Percentiles rank a stretch among this genome's conserved stretches.
Conservation (phyloP, 2,329 filamentous ascomycete genomes). For the Aspergillus spinulosporus region DNA sequence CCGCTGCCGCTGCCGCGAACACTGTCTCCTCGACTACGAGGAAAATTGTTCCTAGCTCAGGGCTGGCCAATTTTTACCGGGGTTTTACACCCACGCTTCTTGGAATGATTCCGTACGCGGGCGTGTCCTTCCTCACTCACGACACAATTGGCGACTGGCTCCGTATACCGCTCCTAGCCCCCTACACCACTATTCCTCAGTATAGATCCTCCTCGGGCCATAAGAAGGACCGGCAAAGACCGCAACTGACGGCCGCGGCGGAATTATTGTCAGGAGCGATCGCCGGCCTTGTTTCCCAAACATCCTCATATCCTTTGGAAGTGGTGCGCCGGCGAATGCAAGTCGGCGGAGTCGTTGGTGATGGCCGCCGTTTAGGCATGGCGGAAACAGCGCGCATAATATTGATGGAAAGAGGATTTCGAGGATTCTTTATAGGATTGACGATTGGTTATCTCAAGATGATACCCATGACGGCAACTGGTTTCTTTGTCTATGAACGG, state of each 20-base stretch:
- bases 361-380: conserved; percentile 76
- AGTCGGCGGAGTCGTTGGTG: conserved; percentile 89
- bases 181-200: conserved; percentile 72
- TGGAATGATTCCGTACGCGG: conserved; percentile 96
- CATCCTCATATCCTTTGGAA: conserved; percentile 88
- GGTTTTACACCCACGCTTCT: conserved; percentile 87
- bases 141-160: conserved; percentile 85
- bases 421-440: conserved; percentile 88
- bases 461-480: conserved; percentile 78
- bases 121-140: conserved; percentile 92
- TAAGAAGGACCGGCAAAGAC: conserved; percentile 57
- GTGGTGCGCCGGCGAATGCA: conserved; percentile 93
- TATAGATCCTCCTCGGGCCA: conserved; percentile 45
- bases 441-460: conserved; percentile 96
- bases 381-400: conserved; percentile 76
- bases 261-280: conserved; percentile 81
- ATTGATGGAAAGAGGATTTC: conserved; percentile 69
- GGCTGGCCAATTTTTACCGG: conserved; percentile 88
- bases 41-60: conserved; percentile 61
- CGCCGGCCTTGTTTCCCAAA: conserved; percentile 87
- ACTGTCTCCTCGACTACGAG: conserved; percentile 44
- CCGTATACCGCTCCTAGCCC: conserved; percentile 65
- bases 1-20: conserved; percentile 41
- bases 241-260: conserved; percentile 77
- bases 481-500: conserved; percentile 69